phyloP scores from a whole-genome alignment of 768 basidiomycete species.

The Kwoniella dendrophila region DNA sequence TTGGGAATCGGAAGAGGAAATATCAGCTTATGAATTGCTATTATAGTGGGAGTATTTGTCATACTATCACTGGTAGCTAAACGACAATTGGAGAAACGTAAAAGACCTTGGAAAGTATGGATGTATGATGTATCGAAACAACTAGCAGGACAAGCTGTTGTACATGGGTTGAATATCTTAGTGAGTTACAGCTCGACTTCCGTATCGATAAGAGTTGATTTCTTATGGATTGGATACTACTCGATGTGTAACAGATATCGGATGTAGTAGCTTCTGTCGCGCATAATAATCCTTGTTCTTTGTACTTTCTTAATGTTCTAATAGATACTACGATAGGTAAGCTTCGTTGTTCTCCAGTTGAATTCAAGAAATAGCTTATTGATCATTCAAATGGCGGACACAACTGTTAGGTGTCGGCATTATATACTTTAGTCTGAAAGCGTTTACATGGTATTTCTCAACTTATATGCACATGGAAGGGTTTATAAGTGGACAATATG shows the following conservation, averaged over 20 bases:
- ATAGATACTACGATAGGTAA: constrained; percentile 87
- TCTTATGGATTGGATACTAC: too few relatives aligned
- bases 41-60: constrained; percentile 94
- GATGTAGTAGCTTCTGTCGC: constrained; percentile 70
- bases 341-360: constrained; percentile 36
- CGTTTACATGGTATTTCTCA: constrained; percentile 67
- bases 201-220: too few relatives aligned
- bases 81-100: constrained; percentile 79
- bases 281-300: constrained; percentile 72
- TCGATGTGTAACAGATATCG: constrained; percentile 64
- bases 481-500: constrained; percentile 85
- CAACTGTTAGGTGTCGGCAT: constrained; percentile 70
- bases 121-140: constrained; percentile 93
- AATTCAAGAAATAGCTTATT: not conserved
- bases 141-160: constrained; percentile 63
- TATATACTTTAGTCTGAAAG: constrained; percentile 72
- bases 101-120: constrained; percentile 93
- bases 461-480: constrained; percentile 70
- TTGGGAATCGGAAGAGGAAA: too few relatives aligned
- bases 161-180: constrained; percentile 49
- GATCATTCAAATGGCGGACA: not conserved
- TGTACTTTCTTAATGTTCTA: constrained; percentile 90
- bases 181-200: constrained; percentile 60
- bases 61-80: constrained; percentile 83
- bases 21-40: constrained; percentile 36